phyloP scores from a whole-genome alignment of 345 rosid species.

The Sonneratia caseolaris region DNA sequence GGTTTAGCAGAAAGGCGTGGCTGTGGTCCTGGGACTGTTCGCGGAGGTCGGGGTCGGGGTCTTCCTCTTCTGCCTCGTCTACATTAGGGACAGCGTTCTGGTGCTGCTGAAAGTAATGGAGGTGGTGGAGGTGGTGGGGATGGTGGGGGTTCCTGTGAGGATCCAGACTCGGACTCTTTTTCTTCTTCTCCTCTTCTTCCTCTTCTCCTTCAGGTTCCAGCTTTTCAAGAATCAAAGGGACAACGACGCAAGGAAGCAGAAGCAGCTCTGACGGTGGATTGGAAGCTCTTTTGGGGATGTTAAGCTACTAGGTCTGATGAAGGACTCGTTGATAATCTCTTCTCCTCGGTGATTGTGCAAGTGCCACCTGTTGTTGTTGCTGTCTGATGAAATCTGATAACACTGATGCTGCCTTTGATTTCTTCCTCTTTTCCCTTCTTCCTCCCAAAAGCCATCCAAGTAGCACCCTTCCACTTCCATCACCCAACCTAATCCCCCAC shows the following conservation, averaged over 20 bases:
- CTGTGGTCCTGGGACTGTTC: neutral
- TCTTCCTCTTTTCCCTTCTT: conserved; percentile 16
- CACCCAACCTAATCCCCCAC: neutral
- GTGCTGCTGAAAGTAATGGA: conserved; percentile 5
- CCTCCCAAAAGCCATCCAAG: conserved; percentile 46
- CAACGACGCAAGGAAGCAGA: neutral
- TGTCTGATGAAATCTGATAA: conserved; percentile 24
- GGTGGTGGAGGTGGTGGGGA: conserved; percentile 6
- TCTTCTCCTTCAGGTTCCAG: conserved; percentile 36
- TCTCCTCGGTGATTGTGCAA: conserved; percentile 26
- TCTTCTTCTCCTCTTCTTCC: conserved; percentile 7
- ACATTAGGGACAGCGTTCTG: conserved; percentile 19
- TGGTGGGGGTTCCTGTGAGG: conserved; percentile 38
- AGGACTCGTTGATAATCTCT: neutral
- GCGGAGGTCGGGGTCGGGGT: conserved; percentile 3
- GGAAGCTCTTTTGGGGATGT: neutral
- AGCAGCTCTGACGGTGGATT: neutral
- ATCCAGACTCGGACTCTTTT: conserved; percentile 44
- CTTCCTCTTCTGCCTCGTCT: conserved; percentile 11
- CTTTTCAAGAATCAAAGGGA: conserved; percentile 19
- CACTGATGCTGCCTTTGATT: neutral
- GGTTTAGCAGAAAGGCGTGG: neutral
- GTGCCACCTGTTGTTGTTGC: conserved; percentile 23
- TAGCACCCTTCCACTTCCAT: conserved; percentile 33
- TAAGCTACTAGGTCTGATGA: neutral